Conservation (phyloP, 371 early-diverging fungal species). For the Choanephora cucurbitarum region DNA sequence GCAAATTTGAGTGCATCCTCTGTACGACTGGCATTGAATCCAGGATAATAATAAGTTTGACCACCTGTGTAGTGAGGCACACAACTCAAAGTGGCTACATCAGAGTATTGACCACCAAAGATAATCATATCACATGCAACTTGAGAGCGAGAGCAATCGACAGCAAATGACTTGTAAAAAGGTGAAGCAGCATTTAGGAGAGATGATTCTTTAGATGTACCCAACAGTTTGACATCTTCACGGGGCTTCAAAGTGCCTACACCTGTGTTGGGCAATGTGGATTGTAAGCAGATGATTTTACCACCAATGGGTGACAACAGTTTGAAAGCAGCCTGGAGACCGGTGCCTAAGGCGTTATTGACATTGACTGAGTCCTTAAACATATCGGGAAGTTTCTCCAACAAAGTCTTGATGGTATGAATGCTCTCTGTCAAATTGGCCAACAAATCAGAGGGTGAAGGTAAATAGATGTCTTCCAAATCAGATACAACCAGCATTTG, state of each 20-base stretch:
- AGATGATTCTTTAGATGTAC: conserved; percentile 85
- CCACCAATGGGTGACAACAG: conserved; percentile 87
- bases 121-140: conserved; percentile 94
- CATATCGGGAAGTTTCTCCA: conserved; percentile 80
- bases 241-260: conserved; percentile 81
- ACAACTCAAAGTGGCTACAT: conserved; percentile 89
- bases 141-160: conserved; percentile 89
- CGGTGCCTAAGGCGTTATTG: conserved; percentile 82
- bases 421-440: conserved; percentile 83
- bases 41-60: conserved; percentile 92
- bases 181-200: conserved; percentile 80
- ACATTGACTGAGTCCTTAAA: conserved; percentile 79
- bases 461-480: conserved; percentile 87
- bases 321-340: conserved; percentile 83
- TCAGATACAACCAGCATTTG: conserved; percentile 94
- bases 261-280: conserved; percentile 80
- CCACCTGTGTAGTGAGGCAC: conserved; percentile 95
- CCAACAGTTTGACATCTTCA: conserved; percentile 84
- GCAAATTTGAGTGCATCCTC: conserved; percentile 90
- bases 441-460: conserved; percentile 83
- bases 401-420: conserved; percentile 66
- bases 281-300: conserved; percentile 86
- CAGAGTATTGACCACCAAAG: conserved; percentile 88
- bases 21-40: conserved; percentile 85
- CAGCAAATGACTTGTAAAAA: conserved; percentile 95